A percentile compares a stretch with the other conserved stretches of the same genome.
Evolutionary conservation across 768 basidiomycete genomes (phyloP).

Genomic region (Podaxis sp.): DNA sequence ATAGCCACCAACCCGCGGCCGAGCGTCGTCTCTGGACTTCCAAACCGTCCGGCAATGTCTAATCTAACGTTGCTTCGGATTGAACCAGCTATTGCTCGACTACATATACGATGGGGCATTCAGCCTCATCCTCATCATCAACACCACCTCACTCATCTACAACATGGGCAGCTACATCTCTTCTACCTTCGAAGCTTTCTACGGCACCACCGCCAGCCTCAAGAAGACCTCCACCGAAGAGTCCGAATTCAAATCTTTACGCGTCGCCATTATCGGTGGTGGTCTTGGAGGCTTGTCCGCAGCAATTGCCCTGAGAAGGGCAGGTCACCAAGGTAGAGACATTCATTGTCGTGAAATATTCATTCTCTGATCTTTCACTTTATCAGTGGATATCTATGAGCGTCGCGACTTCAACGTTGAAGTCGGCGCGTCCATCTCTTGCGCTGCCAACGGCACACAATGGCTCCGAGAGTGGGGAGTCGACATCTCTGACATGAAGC

Average conservation of each 20-base stretch:
- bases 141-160: neutral
- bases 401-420: slow-evolving; percentile 30
- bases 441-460: slow-evolving; percentile 33
- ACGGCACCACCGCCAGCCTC: neutral
- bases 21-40: neutral
- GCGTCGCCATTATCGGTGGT: slow-evolving; percentile 22
- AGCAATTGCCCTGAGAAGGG: slow-evolving; percentile 28
- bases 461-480: slow-evolving; percentile 34
- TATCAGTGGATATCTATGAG: slow-evolving; percentile 28
- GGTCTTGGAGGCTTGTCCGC: slow-evolving; percentile 22
- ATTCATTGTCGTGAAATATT: neutral
- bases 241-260: slow-evolving; percentile 18
- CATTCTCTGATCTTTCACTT: neutral
- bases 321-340: slow-evolving; percentile 25
- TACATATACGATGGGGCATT: neutral
- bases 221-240: no score
- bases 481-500: slow-evolving; percentile 30
- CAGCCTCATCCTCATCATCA: slow-evolving; percentile 1
- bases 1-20: neutral
- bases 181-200: neutral
- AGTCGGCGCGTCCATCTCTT: slow-evolving; percentile 34
- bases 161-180: neutral
- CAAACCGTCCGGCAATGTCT: neutral
- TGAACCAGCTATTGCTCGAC: neutral
- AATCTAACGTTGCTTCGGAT: neutral